Percentiles rank a stretch among this genome's conserved stretches.
These are phyloP conservation scores for Penstemon newberryi DNA, from an alignment of 257 asterid species.

Conservation along the genomic window DNA sequence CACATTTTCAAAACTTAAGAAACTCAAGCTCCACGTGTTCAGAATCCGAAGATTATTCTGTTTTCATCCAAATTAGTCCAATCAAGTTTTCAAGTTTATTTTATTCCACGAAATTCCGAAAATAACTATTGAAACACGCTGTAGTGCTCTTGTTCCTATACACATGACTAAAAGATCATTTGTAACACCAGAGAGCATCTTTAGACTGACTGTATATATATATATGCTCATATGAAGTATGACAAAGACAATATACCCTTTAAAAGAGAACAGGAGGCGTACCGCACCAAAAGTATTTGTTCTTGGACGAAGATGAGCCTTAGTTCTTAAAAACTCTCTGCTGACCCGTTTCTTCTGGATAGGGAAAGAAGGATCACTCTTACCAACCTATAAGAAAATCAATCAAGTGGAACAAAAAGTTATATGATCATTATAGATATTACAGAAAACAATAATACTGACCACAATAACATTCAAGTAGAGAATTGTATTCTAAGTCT, in stretches of 20 bases:
- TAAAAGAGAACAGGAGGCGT: conserved; percentile 37
- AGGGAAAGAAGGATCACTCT: conserved; percentile 87
- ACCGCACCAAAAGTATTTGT: conserved; percentile 98
- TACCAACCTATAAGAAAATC: conserved; percentile 61
- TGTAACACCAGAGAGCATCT: too few relatives aligned
- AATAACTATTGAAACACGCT: too few relatives aligned
- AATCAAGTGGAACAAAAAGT: conserved; percentile 20
- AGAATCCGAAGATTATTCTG: too few relatives aligned
- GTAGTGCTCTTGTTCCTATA: too few relatives aligned
- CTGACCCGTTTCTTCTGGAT: conserved; percentile 95
- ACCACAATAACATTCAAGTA: conserved; percentile 13
- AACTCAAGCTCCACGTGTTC: too few relatives aligned
- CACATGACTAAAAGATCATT: too few relatives aligned
- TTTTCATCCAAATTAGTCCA: too few relatives aligned
- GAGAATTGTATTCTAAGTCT: conserved; percentile 16
- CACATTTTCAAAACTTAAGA: too few relatives aligned
- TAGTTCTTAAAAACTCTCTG: conserved; percentile 91
- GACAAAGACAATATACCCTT: conserved; percentile 5
- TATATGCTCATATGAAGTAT: too few relatives aligned
- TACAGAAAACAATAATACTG: conserved; percentile 5
- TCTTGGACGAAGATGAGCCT: conserved; percentile 99
- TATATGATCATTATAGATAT: conserved; percentile 13
- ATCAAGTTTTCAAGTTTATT: too few relatives aligned
- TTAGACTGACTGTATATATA: too few relatives aligned
- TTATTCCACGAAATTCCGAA: too few relatives aligned